Conservation (phyloP, 305 asterid species). For the Vinca major region DNA sequence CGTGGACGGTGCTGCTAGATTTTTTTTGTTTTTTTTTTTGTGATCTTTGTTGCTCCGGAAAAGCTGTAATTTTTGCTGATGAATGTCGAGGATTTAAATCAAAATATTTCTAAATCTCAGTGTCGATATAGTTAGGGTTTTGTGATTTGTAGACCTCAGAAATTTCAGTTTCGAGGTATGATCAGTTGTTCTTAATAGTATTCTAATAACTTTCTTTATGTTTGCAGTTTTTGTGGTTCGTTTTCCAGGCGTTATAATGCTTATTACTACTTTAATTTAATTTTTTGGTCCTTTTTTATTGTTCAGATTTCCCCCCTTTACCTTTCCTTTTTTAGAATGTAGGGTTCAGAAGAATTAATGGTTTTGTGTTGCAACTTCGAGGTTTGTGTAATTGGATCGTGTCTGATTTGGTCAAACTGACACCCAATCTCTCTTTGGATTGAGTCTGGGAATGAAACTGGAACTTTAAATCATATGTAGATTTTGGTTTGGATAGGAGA, state of each 20-base stretch:
- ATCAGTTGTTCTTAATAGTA: not conserved
- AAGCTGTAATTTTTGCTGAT: not conserved
- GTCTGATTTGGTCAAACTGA: no score
- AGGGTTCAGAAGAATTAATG: no score
- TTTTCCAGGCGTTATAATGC: not conserved
- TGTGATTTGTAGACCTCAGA: not conserved
- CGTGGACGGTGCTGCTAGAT: not conserved
- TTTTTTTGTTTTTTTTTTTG: not conserved
- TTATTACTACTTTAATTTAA: not conserved
- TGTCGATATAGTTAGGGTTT: not conserved
- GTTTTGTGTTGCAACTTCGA: no score
- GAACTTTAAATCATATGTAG: no score
- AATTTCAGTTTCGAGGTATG: not conserved
- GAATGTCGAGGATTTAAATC: not conserved
- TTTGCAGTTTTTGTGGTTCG: not conserved
- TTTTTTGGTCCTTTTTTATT: not conserved
- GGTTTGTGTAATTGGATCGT: no score
- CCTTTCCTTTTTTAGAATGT: not conserved
- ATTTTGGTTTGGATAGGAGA: no score
- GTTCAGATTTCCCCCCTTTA: not conserved
- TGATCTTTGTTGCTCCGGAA: not conserved
- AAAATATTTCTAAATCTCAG: not conserved
- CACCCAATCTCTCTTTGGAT: no score
- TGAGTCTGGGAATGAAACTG: no score
- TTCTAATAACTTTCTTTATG: not conserved